Evolutionary conservation across 2,329 filamentous ascomycete species (phyloP), one percentile per base, ranked within the genome.

Genomic region (Penicillium palitans): DNA sequence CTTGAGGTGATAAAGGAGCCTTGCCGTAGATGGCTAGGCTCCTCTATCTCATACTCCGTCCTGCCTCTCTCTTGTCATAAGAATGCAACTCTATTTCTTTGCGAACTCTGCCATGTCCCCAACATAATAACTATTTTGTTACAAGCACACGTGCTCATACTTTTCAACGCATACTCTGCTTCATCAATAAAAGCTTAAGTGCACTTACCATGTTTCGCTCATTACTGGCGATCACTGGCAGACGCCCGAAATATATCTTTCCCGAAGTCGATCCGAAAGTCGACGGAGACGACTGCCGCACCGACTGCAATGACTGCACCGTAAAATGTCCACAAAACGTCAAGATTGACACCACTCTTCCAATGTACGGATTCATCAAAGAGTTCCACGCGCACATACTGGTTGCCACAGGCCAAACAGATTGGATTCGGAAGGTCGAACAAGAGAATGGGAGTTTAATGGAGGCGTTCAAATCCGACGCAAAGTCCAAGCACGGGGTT

Each of bases 281-380:
- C 13, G 47, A 50, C 10, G 47, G 47, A 10, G 47, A 17, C 4
- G 33, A 50, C 24, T 50, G 47, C 10, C 47, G 47, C 10, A 13
- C 6, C 24, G 47, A 50, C 24, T 50, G 47, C 47, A 50, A 27
- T 15, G 47, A 50, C 24, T 50, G 47, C 10, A 50, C 33, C 6
- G 33, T 50, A 17, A 50, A 39, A 39, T 39, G 17, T 9, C 47
- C 47, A 19, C 7, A 27, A 27, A 50, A 19, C 12, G 33, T 40
- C 17, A 50, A 50, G 33, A 50, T 50, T 12, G 47, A 50, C 17
- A 40, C 24, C 5, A 27, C 17, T 8, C 35, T 50, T 7, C 47
- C 47, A 4, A 50, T 50, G 33, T 50, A 50, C 15, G 47, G 47
- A 13, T 50, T 50, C 4, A 50, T 50, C 35, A 50, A 50, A 19